Percentiles rank a stretch among this genome's conserved stretches.
These are phyloP conservation scores for Prunus campanulata DNA, from an alignment of 306 rosid species.

Conservation along the genomic window DNA sequence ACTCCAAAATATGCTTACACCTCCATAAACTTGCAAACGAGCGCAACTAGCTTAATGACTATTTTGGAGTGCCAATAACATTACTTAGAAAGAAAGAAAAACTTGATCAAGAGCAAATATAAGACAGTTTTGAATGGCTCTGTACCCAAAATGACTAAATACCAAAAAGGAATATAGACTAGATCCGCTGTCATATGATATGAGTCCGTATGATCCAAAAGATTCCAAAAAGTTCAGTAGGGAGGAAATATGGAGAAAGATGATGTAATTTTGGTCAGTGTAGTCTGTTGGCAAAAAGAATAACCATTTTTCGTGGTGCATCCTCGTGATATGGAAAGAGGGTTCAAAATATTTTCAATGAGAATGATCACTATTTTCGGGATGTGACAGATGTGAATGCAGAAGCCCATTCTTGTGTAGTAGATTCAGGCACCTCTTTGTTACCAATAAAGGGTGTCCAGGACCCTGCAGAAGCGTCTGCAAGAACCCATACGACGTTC, in stretches of 20 bases:
- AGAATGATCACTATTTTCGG: conserved; percentile 12
- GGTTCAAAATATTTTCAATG: conserved; percentile 1
- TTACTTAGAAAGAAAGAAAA: not conserved
- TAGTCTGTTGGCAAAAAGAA: conserved; percentile 9
- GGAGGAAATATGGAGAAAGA: not conserved
- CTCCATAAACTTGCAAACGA: not conserved
- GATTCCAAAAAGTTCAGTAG: not conserved
- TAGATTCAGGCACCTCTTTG: conserved; percentile 32
- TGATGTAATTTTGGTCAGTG: conserved; percentile 25
- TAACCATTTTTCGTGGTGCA: conserved; percentile 1
- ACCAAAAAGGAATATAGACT: conserved; percentile 6
- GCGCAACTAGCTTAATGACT: not conserved
- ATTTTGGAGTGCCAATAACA: not conserved
- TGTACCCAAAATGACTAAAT: conserved; percentile 5
- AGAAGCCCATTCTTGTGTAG: conserved; percentile 40
- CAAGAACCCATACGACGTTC: conserved; percentile 55
- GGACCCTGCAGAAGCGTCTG: conserved; percentile 33
- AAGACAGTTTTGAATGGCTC: not conserved
- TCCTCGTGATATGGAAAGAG: conserved; percentile 2
- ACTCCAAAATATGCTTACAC: not conserved
- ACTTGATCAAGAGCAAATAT: not conserved
- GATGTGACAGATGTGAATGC: conserved; percentile 38
- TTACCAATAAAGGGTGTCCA: conserved; percentile 49
- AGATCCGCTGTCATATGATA: conserved; percentile 9
- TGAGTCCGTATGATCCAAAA: not conserved